Evolutionary conservation across 2,329 filamentous ascomycete genomes (phyloP), one percentile per base, ranked within the genome.

Genomic region (Fusarium nanum): DNA sequence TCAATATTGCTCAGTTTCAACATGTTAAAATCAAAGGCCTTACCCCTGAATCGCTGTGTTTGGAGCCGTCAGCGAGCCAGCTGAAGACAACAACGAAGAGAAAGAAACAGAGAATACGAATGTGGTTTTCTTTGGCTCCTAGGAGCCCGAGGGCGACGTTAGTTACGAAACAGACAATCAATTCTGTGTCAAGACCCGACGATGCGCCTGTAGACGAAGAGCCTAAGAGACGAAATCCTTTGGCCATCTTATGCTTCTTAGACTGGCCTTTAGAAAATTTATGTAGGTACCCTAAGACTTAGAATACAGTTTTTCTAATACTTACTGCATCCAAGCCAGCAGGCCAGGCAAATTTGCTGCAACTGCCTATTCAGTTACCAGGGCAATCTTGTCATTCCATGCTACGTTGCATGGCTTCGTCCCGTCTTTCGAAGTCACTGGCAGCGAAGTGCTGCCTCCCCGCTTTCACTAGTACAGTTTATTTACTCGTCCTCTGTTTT

Each of bases 351-450:
- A n/a, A 37, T 37, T 37, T 37, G 34, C 10, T 37, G 34, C 10
- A 11, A n/a, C 34, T 37, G 34, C 6, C 28, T 30, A 6, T 30
- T 14, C 30, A 14, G 30, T 14, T 14, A 32, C 30, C 13, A 32
- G 30, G 13, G 30, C 13, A 32, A 32, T 32, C 30, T 14, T 32
- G 7, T 13, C 6, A 32, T 14, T 32, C 30, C 30, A 32, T 32
- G 14, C 30, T 32, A 32, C 30, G 12, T 30, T 30, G 12, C 12
- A 30, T 30, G 6, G 37, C 22, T 52, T 66, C 66, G 61, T 60
- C 47, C 22, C 23, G 22, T 55, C 20, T 44, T 53, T 53, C 13
- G 44, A 22, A 45, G 45, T 59, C 49, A 67, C 56, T 28, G 10
- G 18, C 12, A 46, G n/a, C 7, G 25, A 40, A 22, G 18, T 22